Conservation (phyloP, 2,329 filamentous ascomycete genomes). For the Sclerotinia nivalis region DNA sequence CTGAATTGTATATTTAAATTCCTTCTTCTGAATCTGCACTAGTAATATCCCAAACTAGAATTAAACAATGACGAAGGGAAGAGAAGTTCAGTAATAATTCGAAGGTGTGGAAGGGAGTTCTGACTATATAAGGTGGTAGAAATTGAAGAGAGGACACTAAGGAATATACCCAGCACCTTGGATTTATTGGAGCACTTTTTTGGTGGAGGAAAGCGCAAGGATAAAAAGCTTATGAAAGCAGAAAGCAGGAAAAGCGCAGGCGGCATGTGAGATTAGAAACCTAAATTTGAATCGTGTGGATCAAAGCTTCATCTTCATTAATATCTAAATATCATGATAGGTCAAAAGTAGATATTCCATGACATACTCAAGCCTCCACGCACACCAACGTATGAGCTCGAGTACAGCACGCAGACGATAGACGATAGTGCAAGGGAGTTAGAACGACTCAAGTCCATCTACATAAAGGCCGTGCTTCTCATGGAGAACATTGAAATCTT, state of each 20-base stretch:
- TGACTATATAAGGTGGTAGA: conserved; percentile 9
- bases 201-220: conserved; percentile 10
- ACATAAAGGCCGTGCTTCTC: not conserved
- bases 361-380: not conserved
- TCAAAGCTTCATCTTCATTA: not conserved
- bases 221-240: conserved; percentile 6
- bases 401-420: not conserved
- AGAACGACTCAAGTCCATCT: not conserved
- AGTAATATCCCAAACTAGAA: not conserved
- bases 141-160: conserved; percentile 10
- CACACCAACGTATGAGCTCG: too few species aligned
- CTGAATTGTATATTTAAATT: not conserved
- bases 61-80: not conserved
- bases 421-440: not conserved
- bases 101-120: not conserved
- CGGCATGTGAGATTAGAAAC: conserved; percentile 11
- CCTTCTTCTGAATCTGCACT: not conserved
- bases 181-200: not conserved
- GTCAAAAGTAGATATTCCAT: not conserved
- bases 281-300: not conserved
- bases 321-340: not conserved
- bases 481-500: not conserved
- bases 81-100: not conserved
- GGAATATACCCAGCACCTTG: not conserved
- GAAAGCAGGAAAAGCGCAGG: not conserved